Base-by-base conservation (phyloP, 192 early-diverging fungal species). In the Coemansia sp. region DNA sequence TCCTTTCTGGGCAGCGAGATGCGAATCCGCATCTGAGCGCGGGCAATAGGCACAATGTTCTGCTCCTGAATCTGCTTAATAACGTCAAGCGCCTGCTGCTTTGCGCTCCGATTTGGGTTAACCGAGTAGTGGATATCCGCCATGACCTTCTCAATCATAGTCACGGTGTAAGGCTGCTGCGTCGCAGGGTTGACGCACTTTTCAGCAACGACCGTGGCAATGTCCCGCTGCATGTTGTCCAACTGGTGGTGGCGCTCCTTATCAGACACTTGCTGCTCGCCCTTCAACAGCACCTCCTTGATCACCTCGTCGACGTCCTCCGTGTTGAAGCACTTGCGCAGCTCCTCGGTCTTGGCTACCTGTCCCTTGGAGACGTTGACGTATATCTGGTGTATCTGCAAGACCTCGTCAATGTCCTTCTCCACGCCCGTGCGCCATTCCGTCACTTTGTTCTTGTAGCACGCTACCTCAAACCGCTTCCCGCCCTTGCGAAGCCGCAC, bases 91-190 rank as follows among this genome's bases (percentile, higher is more conserved):
- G 98, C 96, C 81, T 91, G 76, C 68, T 75, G 73, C 75, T 99
- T 99, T 15, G 94, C 90, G 61, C 86, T 92, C 22, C 88, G 82
- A 63, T 93, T 96, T 5, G 92, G 90, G 71, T 97, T 94, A 64
- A 98, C 87, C 56, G 89, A 92, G 63, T 94, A 90, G 66, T 98
- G 96, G 27, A 99, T 80, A 60, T 98, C 96, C 1, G 84, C 80
- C 93, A 99, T 94, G 36, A 95, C 91, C 85, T 98, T 97, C 83
- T 99, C 98, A 59, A 99, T 96, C 91, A 98, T 98, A 19, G 95
- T 93, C 54, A 95, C 93, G 0, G 98, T 94, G 62, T 99, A 96
- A 0, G 96, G 95, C 60, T 95, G 86, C 72, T 94, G 94, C 1
- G 96, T 96, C 42, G 90, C 85, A 12, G 98, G 98, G 68, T 99